Evolutionary conservation across 2,329 filamentous ascomycete genomes (phyloP), one percentile per base, ranked within the genome.

Genomic region (Verticillium dahliae): DNA sequence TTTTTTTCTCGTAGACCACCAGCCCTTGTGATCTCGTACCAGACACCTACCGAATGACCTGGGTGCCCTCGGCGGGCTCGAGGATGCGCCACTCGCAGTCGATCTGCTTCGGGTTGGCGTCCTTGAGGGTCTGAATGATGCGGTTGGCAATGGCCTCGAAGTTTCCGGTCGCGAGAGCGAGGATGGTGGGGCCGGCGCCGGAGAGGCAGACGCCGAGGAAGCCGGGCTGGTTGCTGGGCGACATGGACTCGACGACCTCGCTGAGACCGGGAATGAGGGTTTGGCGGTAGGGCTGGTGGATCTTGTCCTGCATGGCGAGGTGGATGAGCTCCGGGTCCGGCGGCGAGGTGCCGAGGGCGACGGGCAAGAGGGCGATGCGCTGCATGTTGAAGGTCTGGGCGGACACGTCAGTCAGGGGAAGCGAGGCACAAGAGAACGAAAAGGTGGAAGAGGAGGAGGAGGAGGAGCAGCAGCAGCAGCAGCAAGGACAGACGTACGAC

Each of bases 241-340:
- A 97, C 80, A 98, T 93, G 63, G 90, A 94, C 73, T 92, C 86
- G 59, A 99, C 86, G 60, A 99, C 94, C 72, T 97, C 90, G 15
- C 90, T 90, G 62, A 99, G 83, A 0, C 94, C 95, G 1, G 95
- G 95, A 68, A 99, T 96, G 65, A 99, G 85, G 2, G 85, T 89
- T 76, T 95, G 89, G 60, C 95, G 89, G 80, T 99, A 98, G 54
- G 92, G 95, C 76, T 99, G 95, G 78, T 99, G 95, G 64, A 99
- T 87, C 77, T 93, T 96, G 80, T 99, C 95, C 78, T 98, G 95
- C 95, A 99, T 99, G 56, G 93, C 94, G 57, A 96, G 87, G 79
- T 96, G 96, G 74, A 99, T 99, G 75, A 96, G 89, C 69, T 96
- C 89, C 27, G 95, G 89, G 72, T 97, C 90, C 1, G 93, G 94